phyloP scores from a whole-genome alignment of 495 filamentous ascomycete species.

The Opeltia flavorubescens region DNA sequence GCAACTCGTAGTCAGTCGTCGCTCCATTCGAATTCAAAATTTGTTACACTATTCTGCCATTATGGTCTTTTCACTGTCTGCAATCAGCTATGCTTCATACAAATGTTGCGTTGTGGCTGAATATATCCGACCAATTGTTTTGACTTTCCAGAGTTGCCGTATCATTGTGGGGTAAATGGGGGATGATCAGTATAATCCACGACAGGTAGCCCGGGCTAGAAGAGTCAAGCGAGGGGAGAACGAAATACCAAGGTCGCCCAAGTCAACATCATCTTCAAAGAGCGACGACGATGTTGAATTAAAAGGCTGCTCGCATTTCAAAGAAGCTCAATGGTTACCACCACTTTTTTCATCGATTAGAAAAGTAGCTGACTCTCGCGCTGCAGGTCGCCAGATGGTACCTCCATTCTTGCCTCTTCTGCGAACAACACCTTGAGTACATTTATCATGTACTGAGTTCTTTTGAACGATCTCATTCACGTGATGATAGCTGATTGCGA shows the following conservation, averaged over 20 bases:
- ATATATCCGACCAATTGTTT: too few species aligned
- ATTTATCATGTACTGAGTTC: slow-evolving; percentile 48
- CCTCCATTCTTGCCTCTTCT: slow-evolving; percentile 59
- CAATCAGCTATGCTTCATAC: too few species aligned
- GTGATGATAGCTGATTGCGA: background rate
- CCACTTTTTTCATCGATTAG: background rate
- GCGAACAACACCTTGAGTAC: slow-evolving; percentile 53
- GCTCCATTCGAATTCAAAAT: too few species aligned
- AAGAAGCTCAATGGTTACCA: slow-evolving; percentile 42
- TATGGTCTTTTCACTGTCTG: too few species aligned
- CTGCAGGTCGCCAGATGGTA: slow-evolving; percentile 65
- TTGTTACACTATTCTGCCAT: too few species aligned
- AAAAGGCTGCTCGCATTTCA: slow-evolving; percentile 30
- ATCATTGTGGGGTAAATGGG: too few species aligned
- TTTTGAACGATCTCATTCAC: background rate
- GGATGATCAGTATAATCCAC: background rate
- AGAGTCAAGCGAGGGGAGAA: background rate
- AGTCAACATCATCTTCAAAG: too few species aligned
- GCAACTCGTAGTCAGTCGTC: too few species aligned
- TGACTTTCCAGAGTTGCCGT: too few species aligned
- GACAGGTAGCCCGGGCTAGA: background rate
- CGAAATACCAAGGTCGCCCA: too few species aligned
- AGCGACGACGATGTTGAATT: too few species aligned
- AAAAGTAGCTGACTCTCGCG: background rate
- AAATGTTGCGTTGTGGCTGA: too few species aligned